A percentile compares a stretch with the other conserved stretches of the same genome.
Evolutionary conservation across 495 filamentous ascomycete genomes (phyloP).

Genomic region (Articulospora tetracladia): DNA sequence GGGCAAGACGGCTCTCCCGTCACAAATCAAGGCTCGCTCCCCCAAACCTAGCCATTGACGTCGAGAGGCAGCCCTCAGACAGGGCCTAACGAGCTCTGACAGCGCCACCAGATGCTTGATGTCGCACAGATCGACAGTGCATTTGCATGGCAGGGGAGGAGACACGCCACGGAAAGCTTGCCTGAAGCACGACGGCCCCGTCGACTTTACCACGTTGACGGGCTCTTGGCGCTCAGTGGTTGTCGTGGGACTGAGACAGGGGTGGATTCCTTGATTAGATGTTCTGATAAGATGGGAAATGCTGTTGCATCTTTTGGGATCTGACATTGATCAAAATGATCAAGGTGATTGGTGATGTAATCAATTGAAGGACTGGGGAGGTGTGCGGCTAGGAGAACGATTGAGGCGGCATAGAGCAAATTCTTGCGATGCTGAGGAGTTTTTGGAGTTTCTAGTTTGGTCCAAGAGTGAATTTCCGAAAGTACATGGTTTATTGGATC

Average conservation of each 20-base stretch:
- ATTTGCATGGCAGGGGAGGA: background rate
- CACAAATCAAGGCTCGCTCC: background rate
- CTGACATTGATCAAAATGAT: too few species aligned
- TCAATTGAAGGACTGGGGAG: too few species aligned
- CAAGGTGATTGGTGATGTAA: too few species aligned
- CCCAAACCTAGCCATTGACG: background rate
- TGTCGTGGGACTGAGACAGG: background rate
- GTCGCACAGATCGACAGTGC: background rate
- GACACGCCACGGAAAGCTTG: conserved; percentile 1
- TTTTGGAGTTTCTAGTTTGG: too few species aligned
- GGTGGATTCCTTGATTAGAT: background rate
- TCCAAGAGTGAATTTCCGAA: too few species aligned
- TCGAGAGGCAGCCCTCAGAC: background rate
- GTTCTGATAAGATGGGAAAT: background rate
- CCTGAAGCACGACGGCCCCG: background rate
- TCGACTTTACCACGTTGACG: background rate
- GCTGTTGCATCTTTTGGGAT: too few species aligned
- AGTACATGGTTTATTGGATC: too few species aligned
- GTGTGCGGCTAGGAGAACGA: too few species aligned
- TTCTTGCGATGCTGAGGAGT: too few species aligned
- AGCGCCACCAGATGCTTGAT: background rate
- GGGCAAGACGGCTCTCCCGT: background rate
- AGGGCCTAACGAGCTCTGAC: background rate
- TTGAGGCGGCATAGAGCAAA: too few species aligned
- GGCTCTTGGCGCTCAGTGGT: conserved; percentile 1